These are phyloP conservation scores for Colletotrichum orbiculare DNA, from an alignment of 2,329 filamentous ascomycete genomes.

Conservation along the genomic window DNA sequence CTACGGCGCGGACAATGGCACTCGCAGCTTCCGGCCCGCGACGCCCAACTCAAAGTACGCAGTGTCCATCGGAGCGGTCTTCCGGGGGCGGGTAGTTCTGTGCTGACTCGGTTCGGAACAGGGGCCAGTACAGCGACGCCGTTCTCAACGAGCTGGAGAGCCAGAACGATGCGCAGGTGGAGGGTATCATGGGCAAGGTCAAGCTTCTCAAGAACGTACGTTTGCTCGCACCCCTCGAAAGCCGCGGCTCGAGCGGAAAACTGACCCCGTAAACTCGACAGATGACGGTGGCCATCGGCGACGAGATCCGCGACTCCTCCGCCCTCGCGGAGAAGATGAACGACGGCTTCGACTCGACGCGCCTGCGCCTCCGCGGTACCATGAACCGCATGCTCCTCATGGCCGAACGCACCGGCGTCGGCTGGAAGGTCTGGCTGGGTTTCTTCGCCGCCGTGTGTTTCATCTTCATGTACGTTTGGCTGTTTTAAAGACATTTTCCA, in stretches of 20 bases:
- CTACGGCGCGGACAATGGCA: constrained; percentile 46
- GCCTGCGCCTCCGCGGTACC: constrained; percentile 83
- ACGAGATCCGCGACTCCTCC: constrained; percentile 92
- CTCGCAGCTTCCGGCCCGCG: constrained; percentile 67
- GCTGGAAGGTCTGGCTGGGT: constrained; percentile 92
- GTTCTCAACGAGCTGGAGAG: constrained; percentile 94
- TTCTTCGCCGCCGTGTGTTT: constrained; percentile 88
- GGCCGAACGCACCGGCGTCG: constrained; percentile 93
- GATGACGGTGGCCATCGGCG: constrained; percentile 93
- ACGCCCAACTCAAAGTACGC: constrained; percentile 77
- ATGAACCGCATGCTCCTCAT: constrained; percentile 98
- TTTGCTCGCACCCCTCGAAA: constrained; percentile 38
- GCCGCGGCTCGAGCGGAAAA: not conserved
- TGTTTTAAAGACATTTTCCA: constrained; percentile 67
- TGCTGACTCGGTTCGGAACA: constrained; percentile 45
- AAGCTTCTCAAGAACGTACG: constrained; percentile 87
- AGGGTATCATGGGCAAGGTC: constrained; percentile 92
- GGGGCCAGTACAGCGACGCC: constrained; percentile 92
- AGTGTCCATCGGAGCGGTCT: too few relatives aligned
- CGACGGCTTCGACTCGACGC: constrained; percentile 88
- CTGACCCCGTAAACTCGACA: constrained; percentile 48
- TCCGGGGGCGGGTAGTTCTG: too few relatives aligned
- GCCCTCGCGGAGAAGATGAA: constrained; percentile 96
- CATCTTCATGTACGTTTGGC: constrained; percentile 92
- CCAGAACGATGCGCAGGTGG: constrained; percentile 91